A percentile compares a stretch with the other conserved stretches of the same genome.
Evolutionary conservation across 805 yeast genomes (phyloP).

Genomic region (Pichia thaimueangensis): DNA sequence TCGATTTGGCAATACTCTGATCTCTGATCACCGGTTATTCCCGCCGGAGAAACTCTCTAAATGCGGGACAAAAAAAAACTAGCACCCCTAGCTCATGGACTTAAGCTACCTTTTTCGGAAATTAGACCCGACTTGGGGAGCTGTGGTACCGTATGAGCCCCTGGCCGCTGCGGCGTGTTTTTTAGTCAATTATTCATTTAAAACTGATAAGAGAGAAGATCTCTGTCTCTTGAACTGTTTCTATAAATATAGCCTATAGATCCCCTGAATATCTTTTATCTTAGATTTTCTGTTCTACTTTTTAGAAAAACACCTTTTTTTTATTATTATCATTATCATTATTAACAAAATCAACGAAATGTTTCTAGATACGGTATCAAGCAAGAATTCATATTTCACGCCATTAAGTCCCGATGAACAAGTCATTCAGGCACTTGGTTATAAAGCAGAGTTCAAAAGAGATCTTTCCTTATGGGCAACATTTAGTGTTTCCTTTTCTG

Average conservation of each 20-base stretch:
- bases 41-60: background rate
- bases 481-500: slow-evolving; percentile 59
- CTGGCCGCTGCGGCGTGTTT: background rate
- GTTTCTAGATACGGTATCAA: background rate
- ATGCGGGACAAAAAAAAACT: background rate
- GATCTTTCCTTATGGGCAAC: slow-evolving; percentile 52
- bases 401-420: slow-evolving; percentile 52
- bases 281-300: background rate
- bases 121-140: too few species aligned
- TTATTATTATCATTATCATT: background rate
- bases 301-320: background rate
- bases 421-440: slow-evolving; percentile 50
- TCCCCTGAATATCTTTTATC: too few species aligned
- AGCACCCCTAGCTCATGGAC: background rate
- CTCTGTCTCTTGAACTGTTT: background rate
- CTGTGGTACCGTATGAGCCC: background rate
- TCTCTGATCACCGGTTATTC: background rate
- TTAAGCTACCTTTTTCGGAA: too few species aligned
- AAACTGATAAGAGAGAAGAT: background rate
- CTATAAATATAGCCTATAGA: background rate
- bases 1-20: slow-evolving; percentile 3
- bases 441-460: slow-evolving; percentile 59
- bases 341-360: background rate
- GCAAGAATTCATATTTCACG: background rate
- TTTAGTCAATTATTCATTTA: background rate